Conservation (phyloP, 2,329 filamentous ascomycete genomes). For the Exophiala sideris region DNA sequence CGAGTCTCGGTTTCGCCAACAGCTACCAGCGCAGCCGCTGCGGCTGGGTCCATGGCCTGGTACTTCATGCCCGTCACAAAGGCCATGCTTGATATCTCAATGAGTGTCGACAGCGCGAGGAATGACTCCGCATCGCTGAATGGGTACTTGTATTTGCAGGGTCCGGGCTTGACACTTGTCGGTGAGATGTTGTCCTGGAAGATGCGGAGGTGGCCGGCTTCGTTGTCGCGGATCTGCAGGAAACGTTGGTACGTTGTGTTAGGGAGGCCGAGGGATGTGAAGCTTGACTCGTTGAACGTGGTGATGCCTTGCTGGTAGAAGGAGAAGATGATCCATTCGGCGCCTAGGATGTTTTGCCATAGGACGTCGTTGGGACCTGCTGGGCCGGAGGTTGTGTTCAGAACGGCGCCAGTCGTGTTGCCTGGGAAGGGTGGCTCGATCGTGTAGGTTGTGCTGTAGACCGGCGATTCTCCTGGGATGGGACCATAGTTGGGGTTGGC, state of each 20-base stretch:
- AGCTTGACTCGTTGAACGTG: conserved; percentile 37
- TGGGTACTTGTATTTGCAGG: conserved; percentile 35
- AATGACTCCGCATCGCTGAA: conserved; percentile 27
- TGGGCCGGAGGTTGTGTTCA: conserved; percentile 31
- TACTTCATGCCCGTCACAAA: conserved; percentile 34
- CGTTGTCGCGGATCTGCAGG: conserved; percentile 45
- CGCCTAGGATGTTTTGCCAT: conserved; percentile 45
- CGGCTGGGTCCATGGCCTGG: conserved; percentile 32
- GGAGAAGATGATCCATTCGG: conserved; percentile 46
- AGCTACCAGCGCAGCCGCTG: conserved; percentile 38
- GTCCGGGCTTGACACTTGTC: conserved; percentile 42
- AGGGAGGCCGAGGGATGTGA: conserved; percentile 36
- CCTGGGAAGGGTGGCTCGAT: conserved; percentile 36
- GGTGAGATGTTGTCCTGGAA: conserved; percentile 44
- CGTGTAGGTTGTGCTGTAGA: conserved; percentile 36
- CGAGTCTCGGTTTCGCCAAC: conserved; percentile 40
- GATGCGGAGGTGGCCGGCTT: conserved; percentile 45
- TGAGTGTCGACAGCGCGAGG: conserved; percentile 36
- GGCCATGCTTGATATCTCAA: conserved; percentile 29
- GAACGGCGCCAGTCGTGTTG: conserved; percentile 35
- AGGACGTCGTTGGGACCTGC: conserved; percentile 41
- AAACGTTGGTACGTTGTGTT: conserved; percentile 42
- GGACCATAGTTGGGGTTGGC: conserved; percentile 27
- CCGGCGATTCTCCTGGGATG: conserved; percentile 33
- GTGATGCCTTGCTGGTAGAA: conserved; percentile 46